Evolutionary conservation across 2,329 filamentous ascomycete genomes (phyloP).

Genomic region (Fusarium austroafricanum): DNA sequence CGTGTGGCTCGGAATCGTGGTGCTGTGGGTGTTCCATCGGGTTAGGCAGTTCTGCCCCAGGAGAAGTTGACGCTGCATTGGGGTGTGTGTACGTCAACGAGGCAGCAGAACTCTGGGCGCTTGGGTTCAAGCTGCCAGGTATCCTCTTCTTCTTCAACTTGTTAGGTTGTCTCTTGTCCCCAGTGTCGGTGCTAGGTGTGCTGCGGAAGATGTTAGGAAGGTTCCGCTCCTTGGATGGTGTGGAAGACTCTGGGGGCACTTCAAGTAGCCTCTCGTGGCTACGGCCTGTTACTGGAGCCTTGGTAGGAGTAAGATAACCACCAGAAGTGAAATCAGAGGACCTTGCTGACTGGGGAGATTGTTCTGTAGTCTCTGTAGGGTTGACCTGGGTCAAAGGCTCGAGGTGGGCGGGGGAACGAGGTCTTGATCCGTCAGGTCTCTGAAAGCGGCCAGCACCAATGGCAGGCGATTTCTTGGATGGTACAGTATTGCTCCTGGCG

Average conservation of each 20-base stretch:
- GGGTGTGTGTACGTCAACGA: conserved; percentile 68
- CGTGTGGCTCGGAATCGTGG: conserved; percentile 35
- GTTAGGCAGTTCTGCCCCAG: conserved; percentile 58
- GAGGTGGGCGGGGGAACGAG: conserved; percentile 50
- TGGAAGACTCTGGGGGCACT: conserved; percentile 56
- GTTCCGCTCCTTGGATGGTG: conserved; percentile 73
- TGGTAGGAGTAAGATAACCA: conserved; percentile 45
- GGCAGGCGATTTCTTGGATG: conserved; percentile 87
- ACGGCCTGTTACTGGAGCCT: conserved; percentile 52
- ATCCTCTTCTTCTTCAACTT: conserved; percentile 90
- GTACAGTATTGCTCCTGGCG: conserved; percentile 86
- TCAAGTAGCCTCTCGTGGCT: conserved; percentile 64
- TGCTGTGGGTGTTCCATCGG: conserved; percentile 56
- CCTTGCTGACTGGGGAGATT: conserved; percentile 46
- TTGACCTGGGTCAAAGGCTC: conserved; percentile 54
- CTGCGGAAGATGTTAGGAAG: conserved; percentile 78
- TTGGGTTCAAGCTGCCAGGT: conserved; percentile 81
- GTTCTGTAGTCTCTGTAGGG: conserved; percentile 38
- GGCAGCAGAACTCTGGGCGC: conserved; percentile 88
- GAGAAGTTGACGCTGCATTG: conserved; percentile 60
- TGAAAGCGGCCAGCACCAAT: conserved; percentile 75
- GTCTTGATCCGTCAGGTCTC: conserved; percentile 48
- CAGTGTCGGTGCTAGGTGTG: conserved; percentile 70
- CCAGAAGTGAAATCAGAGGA: conserved; percentile 44
- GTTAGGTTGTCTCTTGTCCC: conserved; percentile 80